A percentile compares a stretch with the other conserved stretches of the same genome.
Evolutionary conservation across 2,329 filamentous ascomycete genomes (phyloP).

Genomic region (Hypoxylon sp.): DNA sequence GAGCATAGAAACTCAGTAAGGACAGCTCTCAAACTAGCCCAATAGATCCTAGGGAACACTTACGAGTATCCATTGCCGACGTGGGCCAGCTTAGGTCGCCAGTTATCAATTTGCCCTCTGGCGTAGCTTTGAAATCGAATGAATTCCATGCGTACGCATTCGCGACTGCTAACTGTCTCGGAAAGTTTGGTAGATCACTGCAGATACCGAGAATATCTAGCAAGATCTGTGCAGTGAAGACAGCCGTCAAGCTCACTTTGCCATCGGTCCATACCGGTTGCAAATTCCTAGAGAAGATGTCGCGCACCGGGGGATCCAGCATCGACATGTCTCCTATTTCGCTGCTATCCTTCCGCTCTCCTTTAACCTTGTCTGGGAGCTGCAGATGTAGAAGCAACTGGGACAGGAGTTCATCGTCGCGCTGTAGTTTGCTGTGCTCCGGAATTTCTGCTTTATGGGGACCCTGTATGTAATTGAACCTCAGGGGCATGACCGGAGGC

Average conservation of each 20-base stretch:
- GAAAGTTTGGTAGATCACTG: neutral
- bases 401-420: neutral
- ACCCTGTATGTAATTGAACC: neutral
- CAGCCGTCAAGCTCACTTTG: neutral
- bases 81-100: neutral
- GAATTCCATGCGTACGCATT: neutral
- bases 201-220: neutral
- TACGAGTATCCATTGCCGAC: neutral
- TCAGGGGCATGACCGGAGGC: neutral
- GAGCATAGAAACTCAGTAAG: neutral
- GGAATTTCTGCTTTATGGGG: neutral
- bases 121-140: too few species aligned
- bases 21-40: neutral
- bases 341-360: too few species aligned
- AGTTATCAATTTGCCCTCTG: neutral
- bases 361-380: neutral
- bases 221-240: neutral
- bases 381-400: neutral
- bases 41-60: neutral
- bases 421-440: neutral
- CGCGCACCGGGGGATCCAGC: neutral
- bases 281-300: neutral
- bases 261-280: neutral
- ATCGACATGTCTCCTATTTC: neutral
- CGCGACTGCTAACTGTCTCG: neutral